phyloP scores from a whole-genome alignment of 148 eudicot genomes.

The Hydrangea macrophylla region DNA sequence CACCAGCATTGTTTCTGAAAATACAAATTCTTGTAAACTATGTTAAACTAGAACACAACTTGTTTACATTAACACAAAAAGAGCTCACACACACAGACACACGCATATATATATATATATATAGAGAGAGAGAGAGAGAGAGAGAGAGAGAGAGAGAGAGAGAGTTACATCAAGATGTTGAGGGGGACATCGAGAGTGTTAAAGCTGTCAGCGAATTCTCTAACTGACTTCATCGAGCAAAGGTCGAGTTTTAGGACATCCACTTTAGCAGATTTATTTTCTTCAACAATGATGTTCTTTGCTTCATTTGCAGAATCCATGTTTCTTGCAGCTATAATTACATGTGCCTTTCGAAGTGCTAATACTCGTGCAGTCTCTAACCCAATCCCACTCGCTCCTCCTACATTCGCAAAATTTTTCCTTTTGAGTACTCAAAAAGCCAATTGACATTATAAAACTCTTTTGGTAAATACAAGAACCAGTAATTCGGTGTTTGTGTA shows the following conservation, averaged over 20 bases:
- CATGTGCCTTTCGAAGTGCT: constrained; percentile 64
- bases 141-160: neutral
- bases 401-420: constrained; percentile 19
- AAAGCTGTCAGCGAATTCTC: constrained; percentile 50
- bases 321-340: constrained; percentile 71
- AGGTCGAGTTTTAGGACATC: constrained; percentile 65
- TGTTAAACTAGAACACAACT: too few relatives aligned
- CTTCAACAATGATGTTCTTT: constrained; percentile 48
- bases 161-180: constrained; percentile 64
- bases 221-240: constrained; percentile 49
- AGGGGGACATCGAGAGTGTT: constrained; percentile 60
- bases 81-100: neutral
- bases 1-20: constrained; percentile 71
- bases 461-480: too few relatives aligned
- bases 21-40: neutral
- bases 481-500: too few relatives aligned
- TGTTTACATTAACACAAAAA: neutral
- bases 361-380: constrained; percentile 76
- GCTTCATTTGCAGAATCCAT: constrained; percentile 67
- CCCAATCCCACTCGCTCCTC: constrained; percentile 91
- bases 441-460: too few relatives aligned
- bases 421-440: neutral
- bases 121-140: neutral
- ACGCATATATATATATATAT: neutral
- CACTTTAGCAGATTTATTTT: constrained; percentile 41